Conservation (phyloP, 1,139 yeast species). For the Magnusiomyces magnusii region DNA sequence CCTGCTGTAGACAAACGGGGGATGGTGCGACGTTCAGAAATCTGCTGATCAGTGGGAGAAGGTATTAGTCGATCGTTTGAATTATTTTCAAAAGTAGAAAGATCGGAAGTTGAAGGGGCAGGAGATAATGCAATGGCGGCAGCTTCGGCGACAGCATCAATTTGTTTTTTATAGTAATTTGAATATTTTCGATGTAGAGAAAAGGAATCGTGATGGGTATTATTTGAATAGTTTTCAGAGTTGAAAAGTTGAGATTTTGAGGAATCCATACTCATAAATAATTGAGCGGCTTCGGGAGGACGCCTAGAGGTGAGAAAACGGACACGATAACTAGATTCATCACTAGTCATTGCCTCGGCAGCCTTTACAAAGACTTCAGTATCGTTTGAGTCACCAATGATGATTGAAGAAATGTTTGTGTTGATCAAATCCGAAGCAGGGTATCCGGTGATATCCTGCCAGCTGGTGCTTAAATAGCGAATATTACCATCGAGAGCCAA, state of each 20-base stretch:
- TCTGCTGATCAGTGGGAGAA: background rate
- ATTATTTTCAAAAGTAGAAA: background rate
- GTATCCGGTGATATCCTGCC: conserved; percentile 58
- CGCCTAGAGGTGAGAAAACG: conserved; percentile 40
- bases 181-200: background rate
- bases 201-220: background rate
- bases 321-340: conserved; percentile 72
- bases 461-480: conserved; percentile 63
- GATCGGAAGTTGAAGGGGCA: background rate
- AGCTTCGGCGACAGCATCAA: conserved; percentile 2
- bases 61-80: background rate
- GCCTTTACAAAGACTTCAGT: conserved; percentile 63
- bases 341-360: conserved; percentile 58
- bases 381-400: conserved; percentile 63
- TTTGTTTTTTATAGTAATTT: background rate
- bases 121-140: conserved; percentile 2
- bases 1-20: background rate
- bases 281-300: conserved; percentile 1
- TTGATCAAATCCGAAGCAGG: conserved; percentile 44
- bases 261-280: background rate
- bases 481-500: conserved; percentile 71
- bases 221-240: background rate
- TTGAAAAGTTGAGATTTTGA: background rate
- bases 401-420: conserved; percentile 54
- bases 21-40: background rate